Evolutionary conservation across 441 rosid species (phyloP), one percentile per base, ranked within the genome.

Genomic region (Codiaeum variegatum): DNA sequence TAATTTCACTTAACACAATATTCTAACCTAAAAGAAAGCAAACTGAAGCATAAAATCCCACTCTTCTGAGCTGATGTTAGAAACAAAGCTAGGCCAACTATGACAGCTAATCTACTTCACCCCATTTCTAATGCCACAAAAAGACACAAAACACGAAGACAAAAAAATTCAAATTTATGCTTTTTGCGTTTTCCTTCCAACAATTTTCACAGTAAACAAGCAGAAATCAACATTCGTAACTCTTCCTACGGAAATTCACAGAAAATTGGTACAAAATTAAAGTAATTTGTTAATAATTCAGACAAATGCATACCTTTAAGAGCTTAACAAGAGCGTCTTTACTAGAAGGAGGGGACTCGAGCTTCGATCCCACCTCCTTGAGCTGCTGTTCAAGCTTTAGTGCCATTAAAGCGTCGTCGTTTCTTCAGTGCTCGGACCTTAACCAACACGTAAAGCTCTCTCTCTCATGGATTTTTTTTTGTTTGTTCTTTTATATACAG

Each of bases 351-450:
- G 83, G 93, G 31, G 87, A 75, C 69, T 85, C 86, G 76, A 96
- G 97, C 88, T 87, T 91, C 76, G 97, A 93, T 91, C 99, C 99
- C 76, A 93, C 74, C 82, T 90, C 97, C 83, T 73, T 85, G 56
- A 95, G 85, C 85, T 82, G 94, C 72, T 77, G 85, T 78, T 87
- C 86, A 26, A 86, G 85, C 87, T 88, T 88, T 59, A 78, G 84
- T 10, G 86, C 89, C 99, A 94, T 94, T 66, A 36, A 42, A 64
- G 62, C 59, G 69, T 31, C 55, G 55, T 61, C 62, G 61, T 67
- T 49, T 47, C 56, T 32, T 23, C 58, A 15, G 10, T 42, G 31
- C 44, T 59, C 62, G 32, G 40, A 21, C 56, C 9, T 6, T 19
- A 66, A 24, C 24, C 29, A 51, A 51, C 67, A 40, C 1, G 34